These are phyloP conservation scores for Ophiorrhiza pumila DNA, from an alignment of 257 asterid genomes.

Conservation along the genomic window DNA sequence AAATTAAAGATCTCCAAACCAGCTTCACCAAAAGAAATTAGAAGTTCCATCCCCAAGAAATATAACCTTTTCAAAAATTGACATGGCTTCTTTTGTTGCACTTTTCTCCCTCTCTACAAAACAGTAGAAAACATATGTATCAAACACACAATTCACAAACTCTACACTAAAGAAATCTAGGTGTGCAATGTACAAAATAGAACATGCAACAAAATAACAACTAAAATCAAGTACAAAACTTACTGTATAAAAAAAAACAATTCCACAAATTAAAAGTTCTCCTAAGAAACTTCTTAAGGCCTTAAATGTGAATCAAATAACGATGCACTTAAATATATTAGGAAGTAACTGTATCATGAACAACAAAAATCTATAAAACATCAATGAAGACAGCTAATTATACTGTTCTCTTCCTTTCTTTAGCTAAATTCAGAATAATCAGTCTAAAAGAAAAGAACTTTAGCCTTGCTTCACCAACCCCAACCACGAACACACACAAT, in stretches of 20 bases:
- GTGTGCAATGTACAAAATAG: neutral
- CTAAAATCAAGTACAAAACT: neutral
- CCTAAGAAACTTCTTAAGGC: neutral
- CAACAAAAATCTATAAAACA: too few species aligned
- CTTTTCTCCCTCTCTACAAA: constrained; percentile 51
- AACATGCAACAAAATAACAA: neutral
- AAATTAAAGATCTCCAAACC: neutral
- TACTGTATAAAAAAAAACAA: neutral
- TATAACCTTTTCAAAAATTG: constrained; percentile 38
- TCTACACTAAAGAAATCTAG: neutral
- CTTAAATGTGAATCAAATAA: neutral
- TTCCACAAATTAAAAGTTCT: neutral
- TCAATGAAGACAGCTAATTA: neutral
- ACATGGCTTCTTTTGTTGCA: constrained; percentile 50
- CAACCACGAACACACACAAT: neutral
- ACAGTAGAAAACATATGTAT: constrained; percentile 1
- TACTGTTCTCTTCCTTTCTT: too few species aligned
- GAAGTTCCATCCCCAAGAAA: neutral
- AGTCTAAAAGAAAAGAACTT: neutral
- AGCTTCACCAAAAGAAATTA: neutral
- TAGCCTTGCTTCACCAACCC: neutral
- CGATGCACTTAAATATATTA: too few species aligned
- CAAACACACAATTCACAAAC: neutral
- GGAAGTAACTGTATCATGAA: neutral
- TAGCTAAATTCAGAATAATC: neutral